These are phyloP conservation scores for Entelexis paramagnoliae DNA, from an alignment of 1,139 yeast genomes.

Conservation along the genomic window DNA sequence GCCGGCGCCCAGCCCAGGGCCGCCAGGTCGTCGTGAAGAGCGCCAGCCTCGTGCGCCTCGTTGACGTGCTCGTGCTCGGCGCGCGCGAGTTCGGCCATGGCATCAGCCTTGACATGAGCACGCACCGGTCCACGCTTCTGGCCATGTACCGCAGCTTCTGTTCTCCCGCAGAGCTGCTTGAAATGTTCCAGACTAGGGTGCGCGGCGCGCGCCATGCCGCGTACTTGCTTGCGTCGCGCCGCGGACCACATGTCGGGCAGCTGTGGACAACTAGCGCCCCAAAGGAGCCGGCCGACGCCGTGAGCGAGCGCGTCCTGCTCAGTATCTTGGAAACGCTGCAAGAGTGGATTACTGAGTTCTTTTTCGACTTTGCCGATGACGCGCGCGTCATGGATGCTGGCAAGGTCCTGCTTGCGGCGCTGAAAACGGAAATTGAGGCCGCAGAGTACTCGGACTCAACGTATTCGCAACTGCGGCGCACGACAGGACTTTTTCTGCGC, in stretches of 20 bases:
- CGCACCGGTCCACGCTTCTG: slow-evolving; percentile 52
- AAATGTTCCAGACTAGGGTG: slow-evolving; percentile 44
- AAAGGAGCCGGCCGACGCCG: slow-evolving; percentile 6
- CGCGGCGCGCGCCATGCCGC: slow-evolving; percentile 53
- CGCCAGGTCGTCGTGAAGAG: slow-evolving; percentile 42
- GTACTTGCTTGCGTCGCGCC: neutral
- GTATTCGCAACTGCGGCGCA: neutral
- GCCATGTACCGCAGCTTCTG: slow-evolving; percentile 57
- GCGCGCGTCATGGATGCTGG: slow-evolving; percentile 42
- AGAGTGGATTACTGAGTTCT: slow-evolving; percentile 62
- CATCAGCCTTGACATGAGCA: slow-evolving; percentile 46
- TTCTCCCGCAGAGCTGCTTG: slow-evolving; percentile 43
- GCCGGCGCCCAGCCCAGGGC: slow-evolving; percentile 1
- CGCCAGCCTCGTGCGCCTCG: slow-evolving; percentile 49
- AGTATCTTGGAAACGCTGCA: slow-evolving; percentile 72
- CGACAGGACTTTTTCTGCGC: slow-evolving; percentile 6
- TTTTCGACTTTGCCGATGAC: slow-evolving; percentile 65
- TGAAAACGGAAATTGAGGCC: slow-evolving; percentile 6
- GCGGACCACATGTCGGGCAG: neutral
- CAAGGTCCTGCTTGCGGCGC: slow-evolving; percentile 1
- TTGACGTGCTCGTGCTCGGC: slow-evolving; percentile 54
- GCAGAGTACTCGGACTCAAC: slow-evolving; percentile 11
- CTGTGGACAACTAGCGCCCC: slow-evolving; percentile 37
- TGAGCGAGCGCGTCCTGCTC: slow-evolving; percentile 50
- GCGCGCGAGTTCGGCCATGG: slow-evolving; percentile 44